These are phyloP conservation scores for Selenicereus undatus DNA, from an alignment of 148 eudicot genomes.

Conservation along the genomic window DNA sequence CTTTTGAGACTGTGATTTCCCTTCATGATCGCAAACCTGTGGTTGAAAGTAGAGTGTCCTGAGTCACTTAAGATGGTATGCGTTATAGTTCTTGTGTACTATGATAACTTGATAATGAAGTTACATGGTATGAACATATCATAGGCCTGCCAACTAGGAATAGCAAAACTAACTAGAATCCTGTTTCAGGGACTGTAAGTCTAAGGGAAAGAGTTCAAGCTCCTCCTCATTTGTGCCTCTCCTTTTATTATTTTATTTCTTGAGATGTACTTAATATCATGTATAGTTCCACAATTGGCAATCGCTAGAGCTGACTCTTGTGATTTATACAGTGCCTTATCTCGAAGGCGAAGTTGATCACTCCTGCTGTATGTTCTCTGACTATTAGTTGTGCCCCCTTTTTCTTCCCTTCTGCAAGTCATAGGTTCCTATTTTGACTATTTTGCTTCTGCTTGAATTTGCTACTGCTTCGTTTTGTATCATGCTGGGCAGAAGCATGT, in stretches of 20 bases:
- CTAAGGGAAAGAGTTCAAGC: constrained; percentile 10
- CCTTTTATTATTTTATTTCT: not conserved
- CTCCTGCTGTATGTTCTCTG: not conserved
- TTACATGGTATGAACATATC: constrained; percentile 15
- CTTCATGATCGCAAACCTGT: constrained; percentile 42
- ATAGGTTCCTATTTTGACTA: not conserved
- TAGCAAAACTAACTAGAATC: constrained; percentile 15
- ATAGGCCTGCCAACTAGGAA: constrained; percentile 17
- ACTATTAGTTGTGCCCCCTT: not conserved
- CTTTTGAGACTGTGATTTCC: constrained; percentile 66
- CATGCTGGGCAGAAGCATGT: too few species aligned
- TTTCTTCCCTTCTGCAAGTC: not conserved
- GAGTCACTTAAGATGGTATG: constrained; percentile 24
- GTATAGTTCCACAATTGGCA: constrained; percentile 10
- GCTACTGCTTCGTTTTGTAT: too few species aligned
- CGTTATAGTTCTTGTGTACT: constrained; percentile 15
- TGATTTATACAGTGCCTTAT: constrained; percentile 16
- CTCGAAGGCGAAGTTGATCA: not conserved
- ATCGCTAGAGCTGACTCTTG: constrained; percentile 14
- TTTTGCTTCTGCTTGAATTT: not conserved
- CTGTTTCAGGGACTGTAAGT: constrained; percentile 17
- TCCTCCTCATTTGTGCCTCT: constrained; percentile 17
- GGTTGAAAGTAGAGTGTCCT: constrained; percentile 31
- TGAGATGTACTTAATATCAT: constrained; percentile 16
- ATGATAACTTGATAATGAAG: constrained; percentile 18